Evolutionary conservation across 2,329 filamentous ascomycete genomes (phyloP), one percentile per base, ranked within the genome.

Genomic region (Curvularia sp.): DNA sequence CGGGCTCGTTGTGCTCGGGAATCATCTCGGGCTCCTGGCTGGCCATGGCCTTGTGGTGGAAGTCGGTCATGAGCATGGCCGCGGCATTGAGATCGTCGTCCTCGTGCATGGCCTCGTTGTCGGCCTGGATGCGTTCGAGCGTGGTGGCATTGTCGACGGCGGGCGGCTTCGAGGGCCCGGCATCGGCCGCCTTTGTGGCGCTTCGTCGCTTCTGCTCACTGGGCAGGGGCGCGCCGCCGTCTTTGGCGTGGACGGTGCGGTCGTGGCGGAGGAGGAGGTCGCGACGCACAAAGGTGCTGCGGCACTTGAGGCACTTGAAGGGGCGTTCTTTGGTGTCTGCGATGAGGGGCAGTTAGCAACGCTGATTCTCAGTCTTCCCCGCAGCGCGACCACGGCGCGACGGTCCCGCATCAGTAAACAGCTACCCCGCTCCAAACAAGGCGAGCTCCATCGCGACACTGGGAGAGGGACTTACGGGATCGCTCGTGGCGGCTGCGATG

Each of bases 301-400:
- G 87, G 80, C 95, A 99, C 83, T 99, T 99, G 83, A 92, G 86
- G 81, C 95, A 99, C 79, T 98, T 98, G 86, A 99, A 99, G 38
- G 95, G 95, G 64, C 95, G 89, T 81, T 98, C 95, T 82, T 99
- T 99, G 65, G 95, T 99, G 80, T 98, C 94, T 98, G 79, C 53
- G 66, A 65, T 67, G 74, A 73, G 71, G 72, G 71, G 71, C 63
- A 73, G 70, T 74, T 69, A 72, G 69, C 68, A 72, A 70, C 67
- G 66, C 54, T 55, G 60, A 65, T 46, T 67, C 63, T 60, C 9
- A 24, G 60, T 61, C 63, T 69, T 69, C 69, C 70, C 70, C 73
- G 73, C 73, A 73, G 67, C 72, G 70, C 73, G 72, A 68, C 59
- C 62, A 66, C 60, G 53, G 64, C 74, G 71, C 71, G 65, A 58